These are phyloP conservation scores for Pouteria glomerata DNA, from an alignment of 148 eudicot genomes.

Conservation along the genomic window DNA sequence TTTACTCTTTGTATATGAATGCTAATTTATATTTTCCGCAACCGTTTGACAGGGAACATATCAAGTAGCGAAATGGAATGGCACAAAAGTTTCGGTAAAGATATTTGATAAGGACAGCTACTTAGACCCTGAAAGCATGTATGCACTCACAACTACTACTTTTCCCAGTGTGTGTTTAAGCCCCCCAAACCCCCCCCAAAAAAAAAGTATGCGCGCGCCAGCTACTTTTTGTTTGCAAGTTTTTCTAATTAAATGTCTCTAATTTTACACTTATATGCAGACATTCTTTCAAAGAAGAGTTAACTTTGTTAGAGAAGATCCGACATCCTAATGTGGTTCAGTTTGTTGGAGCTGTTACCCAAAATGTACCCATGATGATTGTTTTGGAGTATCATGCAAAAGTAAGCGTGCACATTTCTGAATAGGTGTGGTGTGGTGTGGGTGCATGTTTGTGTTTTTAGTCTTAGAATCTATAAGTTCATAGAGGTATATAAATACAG, in stretches of 20 bases:
- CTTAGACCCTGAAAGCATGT: constrained; percentile 92
- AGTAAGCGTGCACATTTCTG: constrained; percentile 27
- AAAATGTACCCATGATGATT: constrained; percentile 97
- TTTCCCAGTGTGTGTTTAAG: too few relatives aligned
- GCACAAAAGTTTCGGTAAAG: constrained; percentile 95
- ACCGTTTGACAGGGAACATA: constrained; percentile 67
- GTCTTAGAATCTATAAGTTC: background rate
- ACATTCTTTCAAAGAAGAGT: constrained; percentile 81
- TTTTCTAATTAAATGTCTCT: too few relatives aligned
- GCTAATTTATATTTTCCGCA: background rate
- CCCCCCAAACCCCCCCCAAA: too few relatives aligned
- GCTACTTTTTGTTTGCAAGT: too few relatives aligned
- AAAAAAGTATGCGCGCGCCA: too few relatives aligned
- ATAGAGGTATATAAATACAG: too few relatives aligned
- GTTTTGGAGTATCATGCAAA: constrained; percentile 80
- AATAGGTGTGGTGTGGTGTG: too few relatives aligned
- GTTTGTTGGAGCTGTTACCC: constrained; percentile 99
- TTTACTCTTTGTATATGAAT: too few relatives aligned
- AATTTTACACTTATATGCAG: constrained; percentile 40
- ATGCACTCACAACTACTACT: constrained; percentile 16
- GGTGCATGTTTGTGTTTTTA: background rate
- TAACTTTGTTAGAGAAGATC: constrained; percentile 84
- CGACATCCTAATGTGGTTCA: constrained; percentile 98
- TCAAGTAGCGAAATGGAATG: constrained; percentile 99
- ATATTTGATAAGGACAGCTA: constrained; percentile 94